Percentiles rank a stretch among this genome's conserved stretches.
These are phyloP conservation scores for Hymenoscyphus fructigenus DNA, from an alignment of 2,329 filamentous ascomycete genomes.

Conservation along the genomic window DNA sequence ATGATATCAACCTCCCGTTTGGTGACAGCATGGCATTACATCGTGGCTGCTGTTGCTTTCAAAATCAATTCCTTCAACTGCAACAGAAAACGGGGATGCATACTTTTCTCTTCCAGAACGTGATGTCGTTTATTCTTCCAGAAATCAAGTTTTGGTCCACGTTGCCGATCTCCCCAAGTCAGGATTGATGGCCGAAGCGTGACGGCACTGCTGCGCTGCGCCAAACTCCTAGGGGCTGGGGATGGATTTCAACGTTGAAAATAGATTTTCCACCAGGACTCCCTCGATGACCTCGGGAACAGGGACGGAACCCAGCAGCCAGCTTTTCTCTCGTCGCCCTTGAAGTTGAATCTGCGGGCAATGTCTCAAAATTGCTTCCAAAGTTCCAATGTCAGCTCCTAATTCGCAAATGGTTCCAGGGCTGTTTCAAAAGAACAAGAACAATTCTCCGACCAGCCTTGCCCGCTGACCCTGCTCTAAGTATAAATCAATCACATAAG, in stretches of 20 bases:
- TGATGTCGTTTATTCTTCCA: neutral
- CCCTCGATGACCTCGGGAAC: neutral
- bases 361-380: neutral
- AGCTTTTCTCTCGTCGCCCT: neutral
- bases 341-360: neutral
- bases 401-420: neutral
- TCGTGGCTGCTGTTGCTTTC: neutral
- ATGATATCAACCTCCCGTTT: neutral
- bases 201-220: neutral
- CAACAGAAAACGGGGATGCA: neutral
- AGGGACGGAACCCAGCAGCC: neutral
- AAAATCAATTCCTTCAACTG: neutral
- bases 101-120: neutral
- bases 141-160: slow-evolving; percentile 5
- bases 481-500: neutral
- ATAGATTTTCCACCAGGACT: neutral
- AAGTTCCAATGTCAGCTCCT: neutral
- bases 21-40: neutral
- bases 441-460: neutral
- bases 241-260: neutral
- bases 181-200: neutral
- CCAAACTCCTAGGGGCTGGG: neutral
- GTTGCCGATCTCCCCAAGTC: slow-evolving; percentile 3
- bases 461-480: neutral
- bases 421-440: neutral